Base-by-base conservation (phyloP, 148 eudicot species). In the Amaranthus cruentus region DNA sequence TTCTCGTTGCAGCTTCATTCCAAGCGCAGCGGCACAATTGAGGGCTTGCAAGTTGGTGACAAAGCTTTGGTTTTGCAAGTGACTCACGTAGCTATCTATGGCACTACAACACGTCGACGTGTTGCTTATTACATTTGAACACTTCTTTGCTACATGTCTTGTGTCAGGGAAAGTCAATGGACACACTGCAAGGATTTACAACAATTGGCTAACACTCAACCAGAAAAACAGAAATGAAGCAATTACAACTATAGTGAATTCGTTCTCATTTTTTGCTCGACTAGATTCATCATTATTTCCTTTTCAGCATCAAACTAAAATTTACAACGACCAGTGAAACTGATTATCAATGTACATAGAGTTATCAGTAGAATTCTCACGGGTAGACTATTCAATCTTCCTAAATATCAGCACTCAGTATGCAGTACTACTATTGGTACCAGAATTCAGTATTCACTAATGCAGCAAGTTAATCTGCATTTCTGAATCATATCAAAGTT, bases 31-130 rank as follows among this genome's bases (percentile, higher is more conserved):
- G 61, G 98, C 98, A 86, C 98, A 95, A 78, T 95, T 87, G 66
- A 91, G 81, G 69, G 97, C 98, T 83, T 95, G 98, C 86, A 95
- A 87, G 77, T 95, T 95, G 69, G 98, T 95, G 42, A 83, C 83
- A 70, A 95, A 95, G 80, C 96, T 95, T 83, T 91, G 98, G 62
- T 86, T 85, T 80, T 95, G 98, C 84, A 95, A 88, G 83, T 80
- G 96, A 81, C 89, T 85, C 68, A 88, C 84, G 70, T 87, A 95
- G 76, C 68, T 84, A 68, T 83, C 93, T 58, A 90, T 75, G 7
- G 90, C 86, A 84, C 53, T 78, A 70, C 98, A 95, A 72, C 98
- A 95, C 9, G 82, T 83, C 60, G 83, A 79, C 44, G 70, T 79
- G 81, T 90, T 84, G 60, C 75, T 85, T 64, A 77, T 77, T 48